Conservation (phyloP, 441 rosid genomes). For the Populus hybrid region DNA sequence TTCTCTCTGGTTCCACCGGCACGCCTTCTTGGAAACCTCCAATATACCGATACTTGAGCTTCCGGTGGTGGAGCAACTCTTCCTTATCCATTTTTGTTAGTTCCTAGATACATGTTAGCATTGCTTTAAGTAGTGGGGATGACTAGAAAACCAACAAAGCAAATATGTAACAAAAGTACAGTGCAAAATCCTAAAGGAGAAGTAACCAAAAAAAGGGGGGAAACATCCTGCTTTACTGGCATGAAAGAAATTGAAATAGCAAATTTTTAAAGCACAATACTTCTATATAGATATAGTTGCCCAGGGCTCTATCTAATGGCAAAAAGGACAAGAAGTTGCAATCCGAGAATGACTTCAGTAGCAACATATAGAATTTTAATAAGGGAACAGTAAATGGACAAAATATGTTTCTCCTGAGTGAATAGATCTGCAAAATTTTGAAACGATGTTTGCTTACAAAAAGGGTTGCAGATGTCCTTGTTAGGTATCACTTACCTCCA, state of each 20-base stretch:
- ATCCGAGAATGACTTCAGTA: neutral
- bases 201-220: neutral
- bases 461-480: neutral
- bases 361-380: neutral
- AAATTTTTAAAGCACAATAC: neutral
- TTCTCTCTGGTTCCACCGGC: slow-evolving; percentile 37
- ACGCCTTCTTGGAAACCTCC: slow-evolving; percentile 45
- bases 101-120: slow-evolving; percentile 28
- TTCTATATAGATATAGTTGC: neutral
- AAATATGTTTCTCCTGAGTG: neutral
- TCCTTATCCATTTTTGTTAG: slow-evolving; percentile 35
- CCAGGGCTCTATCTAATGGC: neutral
- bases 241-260: neutral
- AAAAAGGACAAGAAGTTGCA: neutral
- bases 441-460: neutral
- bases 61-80: slow-evolving; percentile 32
- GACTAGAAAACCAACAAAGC: slow-evolving; percentile 22
- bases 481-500: slow-evolving; percentile 26
- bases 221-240: neutral
- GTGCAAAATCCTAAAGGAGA: neutral
- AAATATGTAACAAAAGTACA: slow-evolving; percentile 1
- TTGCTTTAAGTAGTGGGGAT: slow-evolving; percentile 7
- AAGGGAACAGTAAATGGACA: neutral
- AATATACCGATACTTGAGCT: slow-evolving; percentile 34
- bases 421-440: neutral